Conservation (phyloP, 2,329 filamentous ascomycete species). For the Sporothrix brunneoviolacea region DNA sequence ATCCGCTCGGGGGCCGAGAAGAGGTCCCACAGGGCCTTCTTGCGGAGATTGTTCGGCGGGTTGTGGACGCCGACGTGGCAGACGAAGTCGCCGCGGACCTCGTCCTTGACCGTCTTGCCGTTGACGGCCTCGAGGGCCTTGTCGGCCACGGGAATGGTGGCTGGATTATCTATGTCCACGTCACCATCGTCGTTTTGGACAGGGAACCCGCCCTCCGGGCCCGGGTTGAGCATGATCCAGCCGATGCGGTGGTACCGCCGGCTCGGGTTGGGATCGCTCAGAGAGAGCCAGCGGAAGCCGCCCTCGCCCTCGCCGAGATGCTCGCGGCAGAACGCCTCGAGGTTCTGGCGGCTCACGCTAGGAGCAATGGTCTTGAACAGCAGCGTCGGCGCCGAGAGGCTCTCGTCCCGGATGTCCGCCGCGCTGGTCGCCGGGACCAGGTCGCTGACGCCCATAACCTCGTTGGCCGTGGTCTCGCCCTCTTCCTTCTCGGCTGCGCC, state of each 20-base stretch:
- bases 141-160: constrained; percentile 59
- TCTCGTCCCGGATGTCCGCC: constrained; percentile 84
- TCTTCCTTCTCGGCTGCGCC: constrained; percentile 82
- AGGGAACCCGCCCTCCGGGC: constrained; percentile 44
- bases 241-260: constrained; percentile 97
- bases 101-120: constrained; percentile 93
- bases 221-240: constrained; percentile 92
- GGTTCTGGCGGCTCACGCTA: constrained; percentile 86
- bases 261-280: constrained; percentile 93
- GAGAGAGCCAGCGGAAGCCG: constrained; percentile 90
- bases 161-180: constrained; percentile 47
- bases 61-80: constrained; percentile 96
- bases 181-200: constrained; percentile 58
- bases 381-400: constrained; percentile 79
- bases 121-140: constrained; percentile 92
- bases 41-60: constrained; percentile 75
- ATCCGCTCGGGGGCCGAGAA: constrained; percentile 93
- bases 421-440: constrained; percentile 76
- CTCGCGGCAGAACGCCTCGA: constrained; percentile 91
- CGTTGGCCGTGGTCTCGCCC: constrained; percentile 86
- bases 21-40: constrained; percentile 94
- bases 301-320: constrained; percentile 85
- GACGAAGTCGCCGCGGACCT: constrained; percentile 88
- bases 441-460: constrained; percentile 88
- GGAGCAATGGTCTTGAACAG: constrained; percentile 98